Percentiles rank a stretch among this genome's conserved stretches.
Conservation (phyloP, 805 yeast species). For the Barnettozyma salicaria region DNA sequence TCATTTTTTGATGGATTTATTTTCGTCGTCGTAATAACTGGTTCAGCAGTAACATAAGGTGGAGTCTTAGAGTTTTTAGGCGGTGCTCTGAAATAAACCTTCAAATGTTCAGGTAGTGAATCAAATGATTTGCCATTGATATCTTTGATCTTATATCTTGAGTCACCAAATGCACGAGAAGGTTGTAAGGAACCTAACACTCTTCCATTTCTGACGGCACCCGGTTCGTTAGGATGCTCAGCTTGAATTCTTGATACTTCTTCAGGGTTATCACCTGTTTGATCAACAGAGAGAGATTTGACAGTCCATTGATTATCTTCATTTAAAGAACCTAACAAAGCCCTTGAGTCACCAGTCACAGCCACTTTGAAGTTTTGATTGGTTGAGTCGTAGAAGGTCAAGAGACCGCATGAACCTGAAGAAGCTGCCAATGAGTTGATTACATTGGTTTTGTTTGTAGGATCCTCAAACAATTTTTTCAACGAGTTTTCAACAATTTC, state of each 20-base stretch:
- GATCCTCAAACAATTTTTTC: constrained; percentile 59
- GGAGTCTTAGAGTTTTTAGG: constrained; percentile 78
- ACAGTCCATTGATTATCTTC: constrained; percentile 79
- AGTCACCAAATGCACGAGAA: constrained; percentile 95
- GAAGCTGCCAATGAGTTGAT: constrained; percentile 79
- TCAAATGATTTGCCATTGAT: constrained; percentile 34
- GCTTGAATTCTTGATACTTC: constrained; percentile 77
- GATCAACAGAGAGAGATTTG: constrained; percentile 79
- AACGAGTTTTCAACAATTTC: constrained; percentile 78
- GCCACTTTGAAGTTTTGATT: constrained; percentile 76
- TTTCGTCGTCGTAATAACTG: constrained; percentile 79
- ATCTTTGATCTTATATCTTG: constrained; percentile 79
- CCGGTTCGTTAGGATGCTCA: constrained; percentile 85
- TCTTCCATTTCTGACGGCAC: constrained; percentile 79
- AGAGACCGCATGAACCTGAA: constrained; percentile 89
- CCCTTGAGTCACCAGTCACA: constrained; percentile 94
- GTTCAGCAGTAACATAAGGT: constrained; percentile 96
- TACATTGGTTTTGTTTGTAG: constrained; percentile 52
- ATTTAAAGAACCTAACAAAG: constrained; percentile 70
- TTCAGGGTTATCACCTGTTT: constrained; percentile 85
- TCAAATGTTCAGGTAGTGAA: constrained; percentile 70
- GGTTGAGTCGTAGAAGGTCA: constrained; percentile 79
- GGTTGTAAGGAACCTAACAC: constrained; percentile 93
- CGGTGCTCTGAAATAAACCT: constrained; percentile 73
- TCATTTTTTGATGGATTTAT: constrained; percentile 67